A percentile compares a stretch with the other conserved stretches of the same genome.
phyloP scores from a whole-genome alignment of 805 yeast species.

The Teunomyces barrocoloradensis region DNA sequence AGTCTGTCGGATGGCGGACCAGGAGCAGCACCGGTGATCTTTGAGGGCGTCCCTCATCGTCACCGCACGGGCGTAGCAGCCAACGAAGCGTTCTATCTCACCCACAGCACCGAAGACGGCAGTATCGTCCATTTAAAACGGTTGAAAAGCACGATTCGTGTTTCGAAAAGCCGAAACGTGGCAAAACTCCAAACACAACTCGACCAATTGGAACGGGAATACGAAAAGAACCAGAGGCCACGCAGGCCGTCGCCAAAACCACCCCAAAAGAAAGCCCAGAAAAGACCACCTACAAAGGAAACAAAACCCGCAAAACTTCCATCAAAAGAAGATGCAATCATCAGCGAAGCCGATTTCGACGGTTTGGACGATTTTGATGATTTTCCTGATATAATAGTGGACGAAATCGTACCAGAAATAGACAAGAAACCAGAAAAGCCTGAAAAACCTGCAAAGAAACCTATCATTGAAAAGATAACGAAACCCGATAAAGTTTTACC shows the following conservation, averaged over 20 bases:
- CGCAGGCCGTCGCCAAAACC: conserved; percentile 1
- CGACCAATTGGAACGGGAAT: conserved; percentile 18
- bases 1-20: conserved; percentile 18
- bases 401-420: background rate
- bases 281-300: background rate
- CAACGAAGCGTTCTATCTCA: conserved; percentile 31
- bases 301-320: background rate
- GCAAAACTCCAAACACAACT: conserved; percentile 25
- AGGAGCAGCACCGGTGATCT: conserved; percentile 24
- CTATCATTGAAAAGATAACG: conserved; percentile 6
- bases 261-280: background rate
- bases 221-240: background rate
- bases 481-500: background rate
- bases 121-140: conserved; percentile 21
- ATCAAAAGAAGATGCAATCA: conserved; percentile 9
- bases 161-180: conserved; percentile 37
- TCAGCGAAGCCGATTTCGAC: conserved; percentile 40
- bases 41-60: conserved; percentile 38
- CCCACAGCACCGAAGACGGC: conserved; percentile 15
- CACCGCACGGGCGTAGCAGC: conserved; percentile 9
- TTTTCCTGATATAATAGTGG: conserved; percentile 13
- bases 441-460: conserved; percentile 6
- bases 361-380: conserved; percentile 21
- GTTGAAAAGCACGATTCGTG: conserved; percentile 31
- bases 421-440: background rate